These are phyloP conservation scores for Pouteria campechiana DNA, from an alignment of 179 eudicot genomes.

Conservation along the genomic window DNA sequence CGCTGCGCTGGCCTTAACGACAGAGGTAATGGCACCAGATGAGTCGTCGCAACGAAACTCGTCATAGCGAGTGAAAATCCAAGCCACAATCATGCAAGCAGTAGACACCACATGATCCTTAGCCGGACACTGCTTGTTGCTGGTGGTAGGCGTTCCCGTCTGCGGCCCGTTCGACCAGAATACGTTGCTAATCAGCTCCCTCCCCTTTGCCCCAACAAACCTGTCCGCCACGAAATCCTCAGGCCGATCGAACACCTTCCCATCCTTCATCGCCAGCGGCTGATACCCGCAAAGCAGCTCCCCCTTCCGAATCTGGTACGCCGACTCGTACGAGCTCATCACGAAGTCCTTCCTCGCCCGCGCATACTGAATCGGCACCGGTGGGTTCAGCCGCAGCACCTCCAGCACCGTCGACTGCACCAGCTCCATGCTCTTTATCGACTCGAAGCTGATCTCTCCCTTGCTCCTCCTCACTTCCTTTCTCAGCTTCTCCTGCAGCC, in stretches of 20 bases:
- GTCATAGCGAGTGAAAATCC: slow-evolving; percentile 60
- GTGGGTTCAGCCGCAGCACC: slow-evolving; percentile 60
- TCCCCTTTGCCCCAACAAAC: slow-evolving; percentile 44
- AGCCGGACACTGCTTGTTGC: slow-evolving; percentile 78
- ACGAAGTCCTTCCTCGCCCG: slow-evolving; percentile 75
- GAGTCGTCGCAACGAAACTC: slow-evolving; percentile 31
- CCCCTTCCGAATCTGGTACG: slow-evolving; percentile 61
- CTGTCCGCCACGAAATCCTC: slow-evolving; percentile 46
- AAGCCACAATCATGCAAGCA: slow-evolving; percentile 52
- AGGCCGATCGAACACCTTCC: slow-evolving; percentile 61
- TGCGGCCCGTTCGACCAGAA: slow-evolving; percentile 97
- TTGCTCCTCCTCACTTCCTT: slow-evolving; percentile 45
- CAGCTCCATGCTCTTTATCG: slow-evolving; percentile 41
- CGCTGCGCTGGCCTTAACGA: slow-evolving; percentile 27
- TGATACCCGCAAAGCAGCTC: slow-evolving; percentile 86
- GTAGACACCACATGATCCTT: slow-evolving; percentile 60
- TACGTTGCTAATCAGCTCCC: slow-evolving; percentile 40
- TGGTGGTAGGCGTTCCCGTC: slow-evolving; percentile 29
- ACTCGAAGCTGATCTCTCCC: slow-evolving; percentile 19
- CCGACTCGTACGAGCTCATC: slow-evolving; percentile 49
- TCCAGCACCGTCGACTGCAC: slow-evolving; percentile 72
- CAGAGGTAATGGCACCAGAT: slow-evolving; percentile 27
- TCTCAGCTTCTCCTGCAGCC: slow-evolving; percentile 33
- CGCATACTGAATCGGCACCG: slow-evolving; percentile 68
- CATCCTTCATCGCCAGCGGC: slow-evolving; percentile 64